Base-by-base conservation (phyloP, 257 asterid genomes). In the Sherardia arvensis region DNA sequence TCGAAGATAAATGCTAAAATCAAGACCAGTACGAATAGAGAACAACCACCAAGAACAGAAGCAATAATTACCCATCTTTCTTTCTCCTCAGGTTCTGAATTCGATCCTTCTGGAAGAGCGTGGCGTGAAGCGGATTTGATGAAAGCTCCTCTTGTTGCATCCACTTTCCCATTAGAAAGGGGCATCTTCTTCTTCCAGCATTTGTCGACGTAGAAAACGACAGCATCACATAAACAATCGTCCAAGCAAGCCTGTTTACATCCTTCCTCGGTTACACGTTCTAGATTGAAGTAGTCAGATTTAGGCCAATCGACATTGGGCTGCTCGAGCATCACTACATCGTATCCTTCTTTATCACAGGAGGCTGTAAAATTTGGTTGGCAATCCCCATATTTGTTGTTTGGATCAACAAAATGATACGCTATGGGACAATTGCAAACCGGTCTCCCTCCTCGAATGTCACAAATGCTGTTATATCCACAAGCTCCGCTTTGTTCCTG, bases 101-200 rank as follows among this genome's bases (percentile, higher is more conserved):
- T n/a, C n/a, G n/a, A n/a, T n/a, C n/a, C n/a, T n/a, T n/a, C n/a
- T 49, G 51, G 51, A 43, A 43, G 51, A 3, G 51, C 51, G 1
- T 4, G n/a, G 5, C 51, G 20, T 0, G 27, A 49, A 15, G 73
- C 58, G 36, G 69, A 62, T 77, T 84, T 84, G 61, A 88, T 61
- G 63, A 89, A 81, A 38, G 80, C 83, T 40, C 36, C 80, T 4
- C 69, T 51, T 30, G 18, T 2, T 0, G 14, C 11, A 32, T 77
- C 82, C 0, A 53, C n/a, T 66, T 71, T 67, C 45, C 95, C 93
- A 64, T 88, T 83, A 5, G 93, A 76, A 43, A 86, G 71, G 5
- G 95, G 95, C 26, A 79, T 62, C 76, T 61, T 81, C 81, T 88
- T 88, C 76, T 84, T 86, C 93, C 95, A 86, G 61, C 96, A 86